Conservation (phyloP, 352 stramenopile species). For the Pythium monospermum region DNA sequence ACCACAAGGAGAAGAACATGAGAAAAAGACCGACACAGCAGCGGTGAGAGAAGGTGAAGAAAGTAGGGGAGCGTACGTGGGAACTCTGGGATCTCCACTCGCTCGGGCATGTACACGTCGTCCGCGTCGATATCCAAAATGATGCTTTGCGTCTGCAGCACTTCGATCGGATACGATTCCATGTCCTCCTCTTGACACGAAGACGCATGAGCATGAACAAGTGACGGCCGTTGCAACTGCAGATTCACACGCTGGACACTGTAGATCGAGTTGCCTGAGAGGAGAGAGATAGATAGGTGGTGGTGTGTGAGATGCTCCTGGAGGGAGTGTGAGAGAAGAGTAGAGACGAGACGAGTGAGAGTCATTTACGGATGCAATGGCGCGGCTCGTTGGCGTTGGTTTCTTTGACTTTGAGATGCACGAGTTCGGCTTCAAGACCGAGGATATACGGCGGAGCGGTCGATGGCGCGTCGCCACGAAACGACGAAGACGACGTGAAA, state of each 20-base stretch:
- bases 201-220: neutral
- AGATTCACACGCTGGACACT: constrained; percentile 53
- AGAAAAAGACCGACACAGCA: neutral
- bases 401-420: constrained; percentile 46
- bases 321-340: neutral
- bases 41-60: neutral
- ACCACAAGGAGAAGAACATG: neutral
- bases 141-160: constrained; percentile 43
- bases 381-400: constrained; percentile 32
- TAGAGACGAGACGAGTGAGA: neutral
- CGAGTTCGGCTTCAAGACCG: constrained; percentile 43
- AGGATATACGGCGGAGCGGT: constrained; percentile 37
- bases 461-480: neutral
- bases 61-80: constrained; percentile 34
- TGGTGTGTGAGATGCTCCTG: neutral
- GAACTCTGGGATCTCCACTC: constrained; percentile 59
- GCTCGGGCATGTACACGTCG: constrained; percentile 62
- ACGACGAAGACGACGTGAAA: constrained; percentile 22
- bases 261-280: constrained; percentile 61
- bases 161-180: constrained; percentile 31
- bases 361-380: constrained; percentile 55
- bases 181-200: neutral
- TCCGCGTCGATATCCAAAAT: constrained; percentile 69
- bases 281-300: constrained; percentile 2
- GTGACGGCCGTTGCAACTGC: constrained; percentile 24